These are phyloP conservation scores for Hypericum perforatum DNA, from an alignment of 345 rosid genomes.

Conservation along the genomic window DNA sequence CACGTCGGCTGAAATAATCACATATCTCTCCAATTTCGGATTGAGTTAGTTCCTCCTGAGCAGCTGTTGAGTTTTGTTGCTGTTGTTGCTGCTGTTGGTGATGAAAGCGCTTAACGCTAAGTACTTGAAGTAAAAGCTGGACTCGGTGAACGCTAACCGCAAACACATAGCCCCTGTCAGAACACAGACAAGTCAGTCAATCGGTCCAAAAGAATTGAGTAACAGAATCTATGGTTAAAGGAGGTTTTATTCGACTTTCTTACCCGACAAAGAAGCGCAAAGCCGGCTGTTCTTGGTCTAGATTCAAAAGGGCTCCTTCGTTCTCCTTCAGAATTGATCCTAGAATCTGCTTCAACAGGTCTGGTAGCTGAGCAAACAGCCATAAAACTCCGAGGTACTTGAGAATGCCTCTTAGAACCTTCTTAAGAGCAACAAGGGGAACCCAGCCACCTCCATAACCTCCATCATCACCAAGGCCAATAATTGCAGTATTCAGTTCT, in stretches of 20 bases:
- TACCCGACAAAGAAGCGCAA: constrained; percentile 99
- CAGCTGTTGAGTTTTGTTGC: constrained; percentile 48
- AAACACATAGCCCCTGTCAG: constrained; percentile 85
- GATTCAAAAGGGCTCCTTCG: constrained; percentile 90
- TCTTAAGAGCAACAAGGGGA: constrained; percentile 98
- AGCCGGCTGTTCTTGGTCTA: constrained; percentile 99
- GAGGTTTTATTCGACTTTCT: constrained; percentile 13
- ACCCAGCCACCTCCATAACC: constrained; percentile 99
- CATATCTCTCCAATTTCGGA: constrained; percentile 88
- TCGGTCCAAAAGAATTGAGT: too few species aligned
- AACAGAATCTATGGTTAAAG: too few species aligned
- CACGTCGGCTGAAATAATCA: constrained; percentile 95
- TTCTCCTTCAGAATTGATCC: constrained; percentile 89
- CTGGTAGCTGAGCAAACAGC: constrained; percentile 92
- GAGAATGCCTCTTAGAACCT: constrained; percentile 88
- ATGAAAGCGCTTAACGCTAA: constrained; percentile 89
- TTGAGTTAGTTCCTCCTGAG: constrained; percentile 84
- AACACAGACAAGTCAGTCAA: constrained; percentile 16
- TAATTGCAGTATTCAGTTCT: constrained; percentile 88
- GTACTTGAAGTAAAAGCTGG: constrained; percentile 97
- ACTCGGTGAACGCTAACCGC: constrained; percentile 96
- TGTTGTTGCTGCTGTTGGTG: constrained; percentile 86
- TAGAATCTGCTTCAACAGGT: constrained; percentile 81
- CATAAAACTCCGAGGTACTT: constrained; percentile 96
- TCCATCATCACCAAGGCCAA: constrained; percentile 99